Evolutionary conservation across 352 stramenopile genomes (phyloP), one percentile per base, ranked within the genome.

Genomic region (Pythium sp.): DNA sequence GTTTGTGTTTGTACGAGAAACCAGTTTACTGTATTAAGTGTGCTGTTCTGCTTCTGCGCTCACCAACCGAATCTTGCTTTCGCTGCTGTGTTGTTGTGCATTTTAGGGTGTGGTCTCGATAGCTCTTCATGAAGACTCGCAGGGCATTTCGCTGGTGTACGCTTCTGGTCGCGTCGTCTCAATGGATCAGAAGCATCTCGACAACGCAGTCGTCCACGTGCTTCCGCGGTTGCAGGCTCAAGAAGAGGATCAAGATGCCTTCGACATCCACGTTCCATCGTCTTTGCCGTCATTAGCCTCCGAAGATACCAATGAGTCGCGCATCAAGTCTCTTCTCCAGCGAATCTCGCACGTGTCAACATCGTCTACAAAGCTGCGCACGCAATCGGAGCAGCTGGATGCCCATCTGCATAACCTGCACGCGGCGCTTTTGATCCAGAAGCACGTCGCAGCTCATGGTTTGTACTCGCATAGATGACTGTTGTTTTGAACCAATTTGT

Each of bases 401-500:
- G 12, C 49, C 14, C 69, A 85, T 14, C 68, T 92, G 2, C 71
- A 72, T 32, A 72, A 62, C 2, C 57, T 88, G 11, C 68, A 89
- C 63, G 75, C 84, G 8, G 78, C 75, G 18, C 73, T 89, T 14
- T 67, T 83, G 58, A 67, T 90, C 15, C 70, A 84, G 9, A 72
- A 65, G 15, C 57, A 71, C 30, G 55, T 73, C 9, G 24, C 67
- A 11, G n/a, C 54, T 1, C 62, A 56, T 2, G 68, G 68, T 72
- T 24, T 47, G 60, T 65, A n/a, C 20, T 60, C 14, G 20, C 22
- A 1, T 15, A 11, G 12, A 3, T 24, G 6, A 3, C 18, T 41
- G 22, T 36, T 18, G 24, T 59, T 7, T 38, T 59, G 12, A 59
- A 49, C 5, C 41, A 49, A 49, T n/a, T 49, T 49, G 41, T n/a